A percentile compares a stretch with the other conserved stretches of the same genome.
These are phyloP conservation scores for Picea sitchensis DNA, from an alignment of 75 land plant species.

Conservation along the genomic window DNA sequence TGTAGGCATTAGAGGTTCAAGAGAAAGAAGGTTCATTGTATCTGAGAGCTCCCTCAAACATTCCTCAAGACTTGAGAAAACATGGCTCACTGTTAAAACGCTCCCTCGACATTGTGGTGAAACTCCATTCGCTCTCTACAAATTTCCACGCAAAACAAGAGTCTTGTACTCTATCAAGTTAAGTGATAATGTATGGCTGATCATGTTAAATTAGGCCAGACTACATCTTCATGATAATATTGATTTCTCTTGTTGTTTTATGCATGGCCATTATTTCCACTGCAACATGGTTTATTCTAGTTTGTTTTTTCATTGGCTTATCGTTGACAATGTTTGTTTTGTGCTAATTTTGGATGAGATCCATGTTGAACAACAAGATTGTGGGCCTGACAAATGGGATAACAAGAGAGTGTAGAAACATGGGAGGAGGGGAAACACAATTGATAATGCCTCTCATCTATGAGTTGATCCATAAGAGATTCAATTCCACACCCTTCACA, in stretches of 20 bases:
- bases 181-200: too few relatives aligned
- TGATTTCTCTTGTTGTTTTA: constrained; percentile 70
- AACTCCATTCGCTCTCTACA: too few relatives aligned
- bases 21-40: too few relatives aligned
- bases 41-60: too few relatives aligned
- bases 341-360: constrained; percentile 93
- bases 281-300: constrained; percentile 46
- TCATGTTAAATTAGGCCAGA: constrained; percentile 12
- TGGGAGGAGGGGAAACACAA: constrained; percentile 39
- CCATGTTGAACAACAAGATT: constrained; percentile 78
- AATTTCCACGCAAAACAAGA: too few relatives aligned
- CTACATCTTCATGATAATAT: constrained; percentile 64
- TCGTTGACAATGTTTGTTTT: constrained; percentile 88
- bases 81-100: too few relatives aligned
- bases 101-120: too few relatives aligned
- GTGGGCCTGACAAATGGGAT: constrained; percentile 73
- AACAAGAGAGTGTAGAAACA: constrained; percentile 66
- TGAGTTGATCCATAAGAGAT: not conserved
- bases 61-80: too few relatives aligned
- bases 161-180: too few relatives aligned
- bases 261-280: constrained; percentile 53
- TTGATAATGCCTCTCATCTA: constrained; percentile 76
- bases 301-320: constrained; percentile 85
- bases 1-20: too few relatives aligned
- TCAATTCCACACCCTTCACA: too few relatives aligned